Evolutionary conservation across 768 basidiomycete genomes (phyloP).

Genomic region (Lentinula aciculospora): DNA sequence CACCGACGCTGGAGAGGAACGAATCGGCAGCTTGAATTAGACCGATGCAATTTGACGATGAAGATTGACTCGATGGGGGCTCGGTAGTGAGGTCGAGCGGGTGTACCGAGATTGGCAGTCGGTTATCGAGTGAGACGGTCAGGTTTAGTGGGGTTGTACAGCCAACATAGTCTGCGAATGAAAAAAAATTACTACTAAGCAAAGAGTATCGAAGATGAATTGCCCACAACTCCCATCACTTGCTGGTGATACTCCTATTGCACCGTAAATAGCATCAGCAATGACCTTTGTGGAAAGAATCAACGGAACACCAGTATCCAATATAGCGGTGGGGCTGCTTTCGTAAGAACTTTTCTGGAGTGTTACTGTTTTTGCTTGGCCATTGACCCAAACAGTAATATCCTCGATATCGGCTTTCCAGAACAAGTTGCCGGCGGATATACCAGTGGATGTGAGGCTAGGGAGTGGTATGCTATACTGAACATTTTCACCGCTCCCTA

Average conservation of each 20-base stretch:
- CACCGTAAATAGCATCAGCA: conserved; percentile 76
- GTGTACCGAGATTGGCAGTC: conserved; percentile 55
- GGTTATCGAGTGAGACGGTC: conserved; percentile 58
- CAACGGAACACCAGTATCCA: conserved; percentile 66
- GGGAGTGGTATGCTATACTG: conserved; percentile 3
- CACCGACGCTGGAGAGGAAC: conserved; percentile 36
- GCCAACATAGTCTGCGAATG: conserved; percentile 60
- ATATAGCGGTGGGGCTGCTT: conserved; percentile 53
- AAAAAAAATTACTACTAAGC: conserved; percentile 5
- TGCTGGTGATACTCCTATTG: conserved; percentile 55
- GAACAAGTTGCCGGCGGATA: conserved; percentile 37
- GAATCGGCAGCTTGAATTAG: conserved; percentile 56
- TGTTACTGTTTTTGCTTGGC: conserved; percentile 22
- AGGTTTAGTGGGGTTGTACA: conserved; percentile 70
- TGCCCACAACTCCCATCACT: conserved; percentile 60
- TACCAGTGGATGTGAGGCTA: conserved; percentile 21
- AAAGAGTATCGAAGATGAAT: background rate
- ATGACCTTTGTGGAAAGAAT: conserved; percentile 57
- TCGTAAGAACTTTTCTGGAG: conserved; percentile 23
- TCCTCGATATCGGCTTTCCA: conserved; percentile 45
- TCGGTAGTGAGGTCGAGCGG: conserved; percentile 67
- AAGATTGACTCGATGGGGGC: conserved; percentile 34
- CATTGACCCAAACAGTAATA: conserved; percentile 37
- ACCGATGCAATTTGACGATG: conserved; percentile 50
- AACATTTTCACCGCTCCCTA: background rate